Evolutionary conservation across 2,329 filamentous ascomycete genomes (phyloP).

Genomic region (Gremmenia infestans): DNA sequence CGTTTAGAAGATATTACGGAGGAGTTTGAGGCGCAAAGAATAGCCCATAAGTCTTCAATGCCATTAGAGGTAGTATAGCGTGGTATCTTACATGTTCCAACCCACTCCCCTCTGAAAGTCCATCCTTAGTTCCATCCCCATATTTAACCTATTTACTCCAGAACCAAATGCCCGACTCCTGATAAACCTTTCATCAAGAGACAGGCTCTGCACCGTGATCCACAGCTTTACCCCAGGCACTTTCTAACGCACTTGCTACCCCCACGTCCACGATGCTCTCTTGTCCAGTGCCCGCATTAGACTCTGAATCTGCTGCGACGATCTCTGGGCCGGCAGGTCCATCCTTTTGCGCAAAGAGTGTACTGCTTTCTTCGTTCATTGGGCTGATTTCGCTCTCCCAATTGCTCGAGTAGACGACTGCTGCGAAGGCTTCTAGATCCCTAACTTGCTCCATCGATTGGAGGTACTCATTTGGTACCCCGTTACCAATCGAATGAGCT

Average conservation of each 20-base stretch:
- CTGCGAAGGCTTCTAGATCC: conserved; percentile 78
- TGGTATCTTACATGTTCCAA: conserved; percentile 21
- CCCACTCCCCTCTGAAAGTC: neutral
- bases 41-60: conserved; percentile 7
- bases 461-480: conserved; percentile 66
- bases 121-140: neutral
- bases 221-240: conserved; percentile 63
- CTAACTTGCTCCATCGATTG: conserved; percentile 70
- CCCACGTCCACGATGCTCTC: conserved; percentile 53
- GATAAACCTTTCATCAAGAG: conserved; percentile 2
- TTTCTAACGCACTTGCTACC: conserved; percentile 52
- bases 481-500: conserved; percentile 82
- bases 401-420: conserved; percentile 83
- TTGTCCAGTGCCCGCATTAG: conserved; percentile 26
- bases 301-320: conserved; percentile 13
- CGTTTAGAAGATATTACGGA: conserved; percentile 17
- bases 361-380: conserved; percentile 17
- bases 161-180: conserved; percentile 6
- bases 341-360: conserved; percentile 15
- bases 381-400: conserved; percentile 61
- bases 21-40: conserved; percentile 15
- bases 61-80: conserved; percentile 6
- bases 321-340: conserved; percentile 13
- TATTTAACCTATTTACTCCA: neutral
- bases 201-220: conserved; percentile 31